Base-by-base conservation (phyloP, 2,329 filamentous ascomycete genomes). In the Hypomyces perniciosus region DNA sequence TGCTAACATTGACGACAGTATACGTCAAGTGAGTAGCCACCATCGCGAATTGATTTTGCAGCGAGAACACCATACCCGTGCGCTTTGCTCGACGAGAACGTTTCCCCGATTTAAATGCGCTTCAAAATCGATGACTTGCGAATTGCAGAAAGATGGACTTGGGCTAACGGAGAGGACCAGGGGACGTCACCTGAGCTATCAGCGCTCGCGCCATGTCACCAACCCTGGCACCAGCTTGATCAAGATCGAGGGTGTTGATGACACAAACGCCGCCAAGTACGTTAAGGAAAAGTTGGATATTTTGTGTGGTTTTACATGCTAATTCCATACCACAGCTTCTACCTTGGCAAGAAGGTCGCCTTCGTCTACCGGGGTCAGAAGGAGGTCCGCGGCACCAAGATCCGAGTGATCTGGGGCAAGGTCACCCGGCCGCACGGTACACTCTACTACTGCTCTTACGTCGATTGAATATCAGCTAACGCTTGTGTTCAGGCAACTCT, bases 341-440 rank as follows among this genome's bases (percentile, higher is more conserved):
- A 99, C 81, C 81, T 90, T 63, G 93, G 93, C 79, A 99, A 99
- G 88, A 91, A 91, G 80, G 85, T 97, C 73, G 93, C 93, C 73
- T 99, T 90, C 77, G 90, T 99, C 77, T 99, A 97, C 84, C 90
- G 91, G 72, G 92, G 86, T 66, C 85, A 89, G 77, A 91, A 85
- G 78, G 90, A 96, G 81, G 83, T 96, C 71, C 88, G 92, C 69
- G 93, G 93, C 73, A 92, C 90, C 74, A 97, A 97, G 86, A 95
- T 97, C 79, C 85, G 92, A 71, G 87, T 97, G 66, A 96, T 97
- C 81, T 97, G 91, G 90, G 92, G 92, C 81, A 96, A 96, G 83
- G 86, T 97, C 73, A 95, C 90, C 72, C 82, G 90, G 71, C 86
- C 90, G 73, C 92, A 97, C 79, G 92, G 88, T 92, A 88, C 66